A percentile compares a stretch with the other conserved stretches of the same genome.
Conservation (phyloP, 768 basidiomycete genomes). For the Phaeotremella fagi region DNA sequence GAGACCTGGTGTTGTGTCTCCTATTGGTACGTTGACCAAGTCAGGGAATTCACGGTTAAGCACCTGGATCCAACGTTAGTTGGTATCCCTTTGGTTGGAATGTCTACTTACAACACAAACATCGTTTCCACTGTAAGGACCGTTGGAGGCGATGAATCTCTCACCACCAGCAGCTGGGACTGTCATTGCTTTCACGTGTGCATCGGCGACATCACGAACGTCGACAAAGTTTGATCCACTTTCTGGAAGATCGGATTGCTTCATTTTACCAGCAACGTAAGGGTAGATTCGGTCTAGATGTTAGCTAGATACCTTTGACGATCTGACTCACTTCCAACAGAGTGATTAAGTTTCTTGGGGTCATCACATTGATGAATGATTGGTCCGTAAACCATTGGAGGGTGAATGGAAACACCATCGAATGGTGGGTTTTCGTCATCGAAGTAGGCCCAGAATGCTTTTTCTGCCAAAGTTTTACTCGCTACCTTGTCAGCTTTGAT, state of each 20-base stretch:
- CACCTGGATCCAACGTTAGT: slow-evolving; percentile 2
- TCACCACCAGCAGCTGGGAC: slow-evolving; percentile 56
- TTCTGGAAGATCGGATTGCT: slow-evolving; percentile 23
- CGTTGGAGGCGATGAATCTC: slow-evolving; percentile 54
- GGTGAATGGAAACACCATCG: slow-evolving; percentile 27
- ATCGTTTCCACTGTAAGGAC: slow-evolving; percentile 32
- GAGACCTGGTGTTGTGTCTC: slow-evolving; percentile 7
- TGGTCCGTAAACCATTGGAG: slow-evolving; percentile 37
- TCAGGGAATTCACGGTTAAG: slow-evolving; percentile 21
- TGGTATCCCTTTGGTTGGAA: not conserved
- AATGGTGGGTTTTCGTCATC: slow-evolving; percentile 24
- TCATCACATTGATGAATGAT: slow-evolving; percentile 47
- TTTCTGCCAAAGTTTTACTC: slow-evolving; percentile 23
- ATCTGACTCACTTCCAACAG: slow-evolving; percentile 11
- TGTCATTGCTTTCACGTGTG: slow-evolving; percentile 55
- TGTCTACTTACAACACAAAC: slow-evolving; percentile 14
- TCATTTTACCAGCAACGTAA: slow-evolving; percentile 27
- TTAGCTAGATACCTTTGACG: not conserved
- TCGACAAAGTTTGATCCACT: slow-evolving; percentile 32
- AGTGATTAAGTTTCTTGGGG: slow-evolving; percentile 48
- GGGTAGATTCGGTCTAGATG: slow-evolving; percentile 14
- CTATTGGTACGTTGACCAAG: slow-evolving; percentile 14
- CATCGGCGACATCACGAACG: slow-evolving; percentile 50
- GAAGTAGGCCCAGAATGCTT: slow-evolving; percentile 20
- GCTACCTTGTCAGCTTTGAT: not conserved